Percentiles rank a stretch among this genome's conserved stretches.
Conservation (phyloP, 2,329 filamentous ascomycete genomes). For the Cryphonectria radicalis region DNA sequence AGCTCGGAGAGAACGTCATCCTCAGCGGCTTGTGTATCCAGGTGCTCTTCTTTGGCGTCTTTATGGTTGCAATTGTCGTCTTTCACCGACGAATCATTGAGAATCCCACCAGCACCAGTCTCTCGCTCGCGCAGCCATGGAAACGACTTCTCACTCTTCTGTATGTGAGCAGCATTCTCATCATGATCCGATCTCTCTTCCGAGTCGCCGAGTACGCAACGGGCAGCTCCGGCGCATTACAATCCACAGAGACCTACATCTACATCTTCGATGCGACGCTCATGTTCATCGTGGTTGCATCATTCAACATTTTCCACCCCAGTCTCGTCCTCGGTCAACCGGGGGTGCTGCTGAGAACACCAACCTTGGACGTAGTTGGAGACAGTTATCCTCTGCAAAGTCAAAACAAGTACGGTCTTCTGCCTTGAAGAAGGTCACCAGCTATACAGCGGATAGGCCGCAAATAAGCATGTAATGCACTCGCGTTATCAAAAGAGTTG, state of each 20-base stretch:
- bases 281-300: conserved; percentile 21
- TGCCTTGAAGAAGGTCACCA: too few relatives aligned
- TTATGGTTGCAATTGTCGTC: conserved; percentile 46
- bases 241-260: conserved; percentile 49
- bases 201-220: conserved; percentile 47
- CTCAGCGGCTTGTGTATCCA: conserved; percentile 51
- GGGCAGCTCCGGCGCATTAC: conserved; percentile 47
- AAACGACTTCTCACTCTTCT: conserved; percentile 30
- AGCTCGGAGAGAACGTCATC: conserved; percentile 32
- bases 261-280: conserved; percentile 40
- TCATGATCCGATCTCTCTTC: conserved; percentile 42
- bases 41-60: conserved; percentile 54
- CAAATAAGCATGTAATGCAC: too few relatives aligned
- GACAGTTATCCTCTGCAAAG: too few relatives aligned
- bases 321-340: not conserved
- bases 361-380: too few relatives aligned
- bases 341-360: too few relatives aligned
- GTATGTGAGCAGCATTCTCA: conserved; percentile 32
- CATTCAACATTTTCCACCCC: conserved; percentile 6
- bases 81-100: conserved; percentile 48
- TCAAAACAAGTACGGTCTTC: conserved; percentile 4
- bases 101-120: conserved; percentile 9
- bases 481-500: too few relatives aligned
- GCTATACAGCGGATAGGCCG: too few relatives aligned
- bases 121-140: conserved; percentile 32